Conservation (phyloP, 768 basidiomycete species). For the Boletus tylopilopsis region DNA sequence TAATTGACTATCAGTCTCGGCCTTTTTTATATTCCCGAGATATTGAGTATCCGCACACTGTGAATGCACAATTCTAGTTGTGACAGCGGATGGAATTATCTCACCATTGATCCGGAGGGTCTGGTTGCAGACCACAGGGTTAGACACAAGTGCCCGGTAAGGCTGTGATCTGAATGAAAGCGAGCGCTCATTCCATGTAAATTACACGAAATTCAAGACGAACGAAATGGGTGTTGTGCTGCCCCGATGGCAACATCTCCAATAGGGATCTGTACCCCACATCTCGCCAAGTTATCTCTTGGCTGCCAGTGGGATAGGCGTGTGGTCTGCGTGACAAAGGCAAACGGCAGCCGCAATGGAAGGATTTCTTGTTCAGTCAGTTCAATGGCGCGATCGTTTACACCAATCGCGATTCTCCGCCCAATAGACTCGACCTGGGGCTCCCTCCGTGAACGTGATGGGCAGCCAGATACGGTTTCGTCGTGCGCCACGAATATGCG, state of each 20-base stretch:
- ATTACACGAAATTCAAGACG: slow-evolving; percentile 10
- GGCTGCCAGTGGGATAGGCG: slow-evolving; percentile 3
- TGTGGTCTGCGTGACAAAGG: slow-evolving; percentile 14
- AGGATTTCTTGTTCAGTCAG: slow-evolving; percentile 8
- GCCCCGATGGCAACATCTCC: slow-evolving; percentile 3
- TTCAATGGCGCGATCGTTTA: slow-evolving; percentile 2
- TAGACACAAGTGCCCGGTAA: slow-evolving; percentile 5
- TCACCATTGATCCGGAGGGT: slow-evolving; percentile 7
- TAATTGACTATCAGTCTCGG: not conserved
- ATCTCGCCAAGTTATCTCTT: slow-evolving; percentile 12
- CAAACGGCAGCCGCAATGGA: slow-evolving; percentile 12
- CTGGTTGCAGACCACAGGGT: slow-evolving; percentile 1
- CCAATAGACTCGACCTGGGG: slow-evolving; percentile 4
- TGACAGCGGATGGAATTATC: slow-evolving; percentile 12
- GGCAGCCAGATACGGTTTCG: slow-evolving; percentile 11
- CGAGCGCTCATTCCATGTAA: slow-evolving; percentile 3
- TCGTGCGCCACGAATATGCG: slow-evolving; percentile 7
- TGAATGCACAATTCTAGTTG: slow-evolving; percentile 21
- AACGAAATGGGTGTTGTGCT: slow-evolving; percentile 2
- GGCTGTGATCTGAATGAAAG: slow-evolving; percentile 11
- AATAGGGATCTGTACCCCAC: slow-evolving; percentile 19
- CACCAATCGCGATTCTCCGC: slow-evolving; percentile 14
- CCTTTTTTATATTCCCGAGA: not conserved
- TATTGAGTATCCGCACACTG: not conserved
- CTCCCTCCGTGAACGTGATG: slow-evolving; percentile 4